Evolutionary conservation across 495 filamentous ascomycete species (phyloP).

Genomic region (Mytilinidion resinicola): DNA sequence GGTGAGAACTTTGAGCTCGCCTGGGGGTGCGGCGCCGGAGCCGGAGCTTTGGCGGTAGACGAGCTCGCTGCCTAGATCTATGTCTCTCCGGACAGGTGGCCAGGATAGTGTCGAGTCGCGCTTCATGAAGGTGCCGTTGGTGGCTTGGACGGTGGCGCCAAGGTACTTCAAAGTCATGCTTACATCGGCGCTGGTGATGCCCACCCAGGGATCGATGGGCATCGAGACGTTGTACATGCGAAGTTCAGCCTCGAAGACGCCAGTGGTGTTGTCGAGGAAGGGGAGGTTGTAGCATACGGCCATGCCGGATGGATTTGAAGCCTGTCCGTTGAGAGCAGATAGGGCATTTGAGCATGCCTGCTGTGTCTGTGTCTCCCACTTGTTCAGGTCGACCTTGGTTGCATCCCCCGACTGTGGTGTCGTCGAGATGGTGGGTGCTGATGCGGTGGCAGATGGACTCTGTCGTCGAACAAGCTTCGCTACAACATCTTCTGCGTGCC

Average conservation of each 20-base stretch:
- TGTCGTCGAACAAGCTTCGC: conserved; percentile 16
- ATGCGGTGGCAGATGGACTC: conserved; percentile 1
- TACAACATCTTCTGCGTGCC: conserved; percentile 15
- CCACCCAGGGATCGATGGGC: conserved; percentile 51
- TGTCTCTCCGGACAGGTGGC: conserved; percentile 20
- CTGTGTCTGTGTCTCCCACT: conserved; percentile 48
- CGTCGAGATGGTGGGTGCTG: conserved; percentile 12
- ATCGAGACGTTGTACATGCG: conserved; percentile 57
- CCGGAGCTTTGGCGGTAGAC: conserved; percentile 14
- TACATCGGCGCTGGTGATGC: conserved; percentile 50
- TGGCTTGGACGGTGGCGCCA: conserved; percentile 48
- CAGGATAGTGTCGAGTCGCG: conserved; percentile 5
- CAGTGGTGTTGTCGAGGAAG: conserved; percentile 52
- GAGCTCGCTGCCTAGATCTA: conserved; percentile 6
- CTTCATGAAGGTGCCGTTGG: conserved; percentile 21
- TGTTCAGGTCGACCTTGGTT: conserved; percentile 16
- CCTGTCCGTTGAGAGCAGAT: conserved; percentile 38
- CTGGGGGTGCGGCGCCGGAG: not conserved
- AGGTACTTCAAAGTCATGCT: conserved; percentile 53
- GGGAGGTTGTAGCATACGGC: conserved; percentile 74
- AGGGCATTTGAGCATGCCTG: conserved; percentile 49
- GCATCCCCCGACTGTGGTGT: conserved; percentile 22
- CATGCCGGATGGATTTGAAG: conserved; percentile 63
- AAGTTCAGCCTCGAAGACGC: conserved; percentile 65
- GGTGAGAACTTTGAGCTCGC: conserved; percentile 24